Base-by-base conservation (phyloP, 2,329 filamentous ascomycete genomes). In the Arthroderma sp. region DNA sequence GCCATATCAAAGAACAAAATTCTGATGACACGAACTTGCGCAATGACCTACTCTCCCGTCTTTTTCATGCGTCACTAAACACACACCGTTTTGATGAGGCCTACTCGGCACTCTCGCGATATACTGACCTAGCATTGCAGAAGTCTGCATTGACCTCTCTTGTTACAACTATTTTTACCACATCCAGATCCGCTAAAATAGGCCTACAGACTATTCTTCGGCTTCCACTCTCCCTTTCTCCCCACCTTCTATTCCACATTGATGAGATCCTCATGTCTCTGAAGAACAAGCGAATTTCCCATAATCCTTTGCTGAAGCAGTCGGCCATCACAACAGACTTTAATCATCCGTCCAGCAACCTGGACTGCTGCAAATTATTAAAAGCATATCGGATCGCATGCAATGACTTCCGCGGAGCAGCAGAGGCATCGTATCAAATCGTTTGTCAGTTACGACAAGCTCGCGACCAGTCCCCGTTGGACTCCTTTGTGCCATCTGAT, bases 371-470 rank as follows among this genome's bases (percentile, higher is more conserved):
- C 58, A 84, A 89, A 56, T 82, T 95, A 46, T 76, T 96, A 40
- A 94, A 95, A 61, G 81, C 88, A 3, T 95, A 89, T 78, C 80
- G 91, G 42, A 82, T 94, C 52, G 80, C 80, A 50, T 82, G 82
- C 53, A 78, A 79, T 56, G 85, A 96, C 66, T 94, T 87, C 71
- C 84, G 89, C 38, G 91, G 89, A 42, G 78, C 78, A 2, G 75
- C 77, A 1, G 69, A 73, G 36, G 68, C 75, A 8, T 64, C 77
- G 2, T 72, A 77, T 51, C 71, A 73, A 43, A 71, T 73, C 11
- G 64, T 79, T 6, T 69, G 76, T 51, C 67, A 69, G 5, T 65
- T 79, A 22, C 63, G 64, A 34, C 53, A 60, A 43, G 57, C 58
- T 40, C 48, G 61, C 42, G 62, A 65, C 42, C 51, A 49, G n/a